Evolutionary conservation across 345 rosid genomes (phyloP), one percentile per base, ranked within the genome.

Genomic region (Angophora floribunda): DNA sequence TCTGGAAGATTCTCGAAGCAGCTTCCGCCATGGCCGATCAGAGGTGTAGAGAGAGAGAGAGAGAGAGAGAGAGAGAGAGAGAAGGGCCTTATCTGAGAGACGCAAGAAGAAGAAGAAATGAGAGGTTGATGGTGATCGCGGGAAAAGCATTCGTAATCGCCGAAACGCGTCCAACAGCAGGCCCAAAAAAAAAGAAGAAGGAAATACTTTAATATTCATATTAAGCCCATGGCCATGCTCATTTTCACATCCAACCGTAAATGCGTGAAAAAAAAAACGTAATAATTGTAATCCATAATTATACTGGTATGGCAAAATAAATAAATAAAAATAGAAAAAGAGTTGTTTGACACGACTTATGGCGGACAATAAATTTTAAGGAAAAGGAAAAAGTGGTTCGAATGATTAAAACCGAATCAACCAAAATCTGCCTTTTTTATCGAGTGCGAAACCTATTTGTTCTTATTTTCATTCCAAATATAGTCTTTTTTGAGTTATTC

Each of bases 11-110:
- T 41, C 85, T 67, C 8, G 90, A 9, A 32, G 82, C 8, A 8
- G 89, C 90, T 75, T 47, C 88, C 17, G 90, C 90, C 87, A 86
- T 86, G 90, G 49, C 84, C 84, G 84, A 75, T 75, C 84, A 22
- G 84, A 9, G 12, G 84, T 9, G 6, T 4, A 55, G 67, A 15
- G 52, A 59, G 52, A 50, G 61, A 24, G 85, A 51, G 59, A 47
- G 8, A 53, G 51, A 13, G 28, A 57, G 41, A 47, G 86, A 82
- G 47, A 30, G 59, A 47, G 59, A 47, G 87, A 8, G 84, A 50
- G 85, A 8, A 50, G 19, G 13, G 55, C 55, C 89, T 85, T 88
- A 88, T 88, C 89, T 41, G 47, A 36, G 82, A n/a, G 61, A 88
- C 36, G 32, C 26, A 70, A 63, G 51, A 22, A 50, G 87, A 55